phyloP scores from a whole-genome alignment of 192 early-diverging fungal genomes.

The Entomortierella parvispora region DNA sequence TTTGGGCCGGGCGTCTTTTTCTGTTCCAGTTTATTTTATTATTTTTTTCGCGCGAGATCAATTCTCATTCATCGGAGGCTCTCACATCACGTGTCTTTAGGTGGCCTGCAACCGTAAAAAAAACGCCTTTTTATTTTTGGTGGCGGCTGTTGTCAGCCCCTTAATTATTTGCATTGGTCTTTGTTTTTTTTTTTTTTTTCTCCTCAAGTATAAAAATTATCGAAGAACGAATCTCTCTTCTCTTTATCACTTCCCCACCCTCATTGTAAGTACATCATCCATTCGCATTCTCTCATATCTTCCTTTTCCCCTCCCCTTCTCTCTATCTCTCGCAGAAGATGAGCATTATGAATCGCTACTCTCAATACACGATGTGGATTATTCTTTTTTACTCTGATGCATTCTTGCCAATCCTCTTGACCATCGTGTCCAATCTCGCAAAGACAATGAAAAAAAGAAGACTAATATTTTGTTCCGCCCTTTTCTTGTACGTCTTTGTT shows the following conservation, averaged over 20 bases:
- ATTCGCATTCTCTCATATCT: background rate
- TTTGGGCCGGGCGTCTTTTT: no score
- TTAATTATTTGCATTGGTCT: no score
- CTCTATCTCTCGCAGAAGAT: slow-evolving; percentile 28
- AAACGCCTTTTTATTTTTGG: no score
- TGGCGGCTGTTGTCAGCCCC: no score
- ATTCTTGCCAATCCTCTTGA: background rate
- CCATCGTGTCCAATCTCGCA: background rate
- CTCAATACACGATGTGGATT: slow-evolving; percentile 53
- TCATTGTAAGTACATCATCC: slow-evolving; percentile 6
- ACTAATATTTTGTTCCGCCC: no score
- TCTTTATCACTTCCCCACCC: background rate
- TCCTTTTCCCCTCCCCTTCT: background rate
- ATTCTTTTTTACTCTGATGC: slow-evolving; percentile 49
- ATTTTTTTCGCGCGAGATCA: no score
- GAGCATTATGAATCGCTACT: slow-evolving; percentile 56
- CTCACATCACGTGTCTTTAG: no score
- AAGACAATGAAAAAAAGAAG: background rate
- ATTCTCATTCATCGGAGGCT: no score
- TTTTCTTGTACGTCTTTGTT: no score
- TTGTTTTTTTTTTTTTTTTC: slow-evolving; percentile 8
- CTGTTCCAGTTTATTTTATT: no score
- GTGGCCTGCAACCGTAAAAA: no score
- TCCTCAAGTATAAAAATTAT: background rate
- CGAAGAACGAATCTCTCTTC: background rate